Conservation (phyloP, 2,329 filamentous ascomycete species). For the Ophiocordyceps camponoti-rufipedis region DNA sequence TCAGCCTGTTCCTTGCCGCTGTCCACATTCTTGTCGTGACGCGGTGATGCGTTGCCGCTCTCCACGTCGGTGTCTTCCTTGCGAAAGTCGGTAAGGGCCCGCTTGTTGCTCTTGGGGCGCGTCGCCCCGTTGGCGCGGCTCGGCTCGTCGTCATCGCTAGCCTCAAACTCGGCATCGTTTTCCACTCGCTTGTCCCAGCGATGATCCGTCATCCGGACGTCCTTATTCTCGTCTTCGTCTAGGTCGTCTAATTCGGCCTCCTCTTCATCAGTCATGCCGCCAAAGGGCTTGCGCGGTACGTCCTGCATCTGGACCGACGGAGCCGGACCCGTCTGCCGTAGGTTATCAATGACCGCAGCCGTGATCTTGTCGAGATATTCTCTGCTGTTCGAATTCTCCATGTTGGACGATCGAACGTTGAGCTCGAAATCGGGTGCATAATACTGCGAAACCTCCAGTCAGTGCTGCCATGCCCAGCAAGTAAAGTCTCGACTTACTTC, state of each 20-base stretch:
- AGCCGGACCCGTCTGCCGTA: slow-evolving; percentile 68
- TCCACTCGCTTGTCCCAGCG: slow-evolving; percentile 64
- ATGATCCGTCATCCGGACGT: slow-evolving; percentile 64
- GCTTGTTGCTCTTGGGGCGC: slow-evolving; percentile 25
- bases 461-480: slow-evolving; percentile 3
- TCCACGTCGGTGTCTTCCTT: slow-evolving; percentile 22
- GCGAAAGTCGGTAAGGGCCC: slow-evolving; percentile 32
- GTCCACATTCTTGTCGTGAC: slow-evolving; percentile 14
- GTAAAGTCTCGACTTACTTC: slow-evolving; percentile 22
- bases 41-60: slow-evolving; percentile 18
- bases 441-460: slow-evolving; percentile 33
- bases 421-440: slow-evolving; percentile 84
- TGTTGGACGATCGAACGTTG: slow-evolving; percentile 73
- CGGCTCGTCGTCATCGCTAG: slow-evolving; percentile 81
- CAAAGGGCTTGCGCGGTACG: slow-evolving; percentile 42
- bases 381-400: slow-evolving; percentile 77
- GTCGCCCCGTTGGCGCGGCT: slow-evolving; percentile 54
- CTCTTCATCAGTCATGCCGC: slow-evolving; percentile 46
- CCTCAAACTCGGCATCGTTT: slow-evolving; percentile 65
- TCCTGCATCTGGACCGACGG: slow-evolving; percentile 89
- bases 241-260: slow-evolving; percentile 47
- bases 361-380: slow-evolving; percentile 73
- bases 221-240: slow-evolving; percentile 75
- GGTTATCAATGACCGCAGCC: slow-evolving; percentile 64
- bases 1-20: slow-evolving; percentile 9